Evolutionary conservation across 139 green algal genomes (phyloP).

Genomic region (Chlamydomonas incerta): DNA sequence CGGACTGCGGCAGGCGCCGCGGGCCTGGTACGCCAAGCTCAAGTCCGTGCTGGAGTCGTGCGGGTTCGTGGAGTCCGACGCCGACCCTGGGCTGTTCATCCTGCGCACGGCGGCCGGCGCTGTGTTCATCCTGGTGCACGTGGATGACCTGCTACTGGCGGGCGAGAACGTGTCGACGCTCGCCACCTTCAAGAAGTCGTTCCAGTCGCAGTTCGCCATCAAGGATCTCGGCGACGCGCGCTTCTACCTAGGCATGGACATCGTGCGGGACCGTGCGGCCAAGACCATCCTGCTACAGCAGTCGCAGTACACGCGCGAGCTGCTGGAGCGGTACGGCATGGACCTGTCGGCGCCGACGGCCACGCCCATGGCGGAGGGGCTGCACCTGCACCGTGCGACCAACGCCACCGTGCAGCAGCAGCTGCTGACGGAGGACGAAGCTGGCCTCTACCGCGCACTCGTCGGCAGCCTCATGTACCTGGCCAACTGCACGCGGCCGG

Average conservation of each 20-base stretch:
- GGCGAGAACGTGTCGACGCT: background rate
- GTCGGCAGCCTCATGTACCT: background rate
- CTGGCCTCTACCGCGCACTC: background rate
- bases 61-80: slow-evolving; percentile 39
- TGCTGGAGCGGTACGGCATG: background rate
- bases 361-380: background rate
- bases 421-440: background rate
- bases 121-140: slow-evolving; percentile 55
- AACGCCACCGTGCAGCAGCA: background rate
- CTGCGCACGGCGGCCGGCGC: background rate
- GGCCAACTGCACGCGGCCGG: slow-evolving; percentile 45
- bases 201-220: background rate
- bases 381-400: background rate
- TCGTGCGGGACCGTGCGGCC: background rate
- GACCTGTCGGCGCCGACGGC: too few relatives aligned
- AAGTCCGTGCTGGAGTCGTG: slow-evolving; percentile 41
- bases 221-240: background rate
- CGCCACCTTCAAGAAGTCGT: background rate
- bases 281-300: background rate
- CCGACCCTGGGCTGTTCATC: slow-evolving; percentile 46
- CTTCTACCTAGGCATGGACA: slow-evolving; percentile 1
- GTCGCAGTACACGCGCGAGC: background rate
- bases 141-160: slow-evolving; percentile 53
- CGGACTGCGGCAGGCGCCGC: slow-evolving; percentile 63
- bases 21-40: slow-evolving; percentile 57